Conservation (phyloP, 352 stramenopile genomes). For the Pythium plurisporium region DNA sequence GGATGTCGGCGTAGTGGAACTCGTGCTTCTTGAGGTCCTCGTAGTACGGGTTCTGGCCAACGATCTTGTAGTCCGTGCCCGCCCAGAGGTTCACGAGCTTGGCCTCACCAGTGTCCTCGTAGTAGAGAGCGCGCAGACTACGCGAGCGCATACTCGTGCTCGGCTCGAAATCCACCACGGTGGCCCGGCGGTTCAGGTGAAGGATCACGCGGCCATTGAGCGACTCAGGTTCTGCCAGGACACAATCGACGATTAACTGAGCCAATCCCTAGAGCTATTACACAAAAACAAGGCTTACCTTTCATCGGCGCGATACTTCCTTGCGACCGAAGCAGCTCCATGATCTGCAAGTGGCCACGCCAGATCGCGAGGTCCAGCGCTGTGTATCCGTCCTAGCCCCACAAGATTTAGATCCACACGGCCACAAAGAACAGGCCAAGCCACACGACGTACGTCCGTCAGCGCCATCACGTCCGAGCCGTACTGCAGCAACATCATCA, state of each 20-base stretch:
- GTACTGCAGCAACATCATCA: slow-evolving; percentile 86
- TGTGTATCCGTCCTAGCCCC: slow-evolving; percentile 66
- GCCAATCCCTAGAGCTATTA: too few species aligned
- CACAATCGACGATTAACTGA: neutral
- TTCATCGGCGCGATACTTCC: slow-evolving; percentile 81
- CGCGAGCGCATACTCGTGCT: slow-evolving; percentile 71
- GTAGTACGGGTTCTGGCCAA: slow-evolving; percentile 66
- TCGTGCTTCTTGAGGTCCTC: slow-evolving; percentile 67
- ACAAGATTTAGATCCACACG: neutral
- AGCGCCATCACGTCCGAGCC: slow-evolving; percentile 69
- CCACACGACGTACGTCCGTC: slow-evolving; percentile 45
- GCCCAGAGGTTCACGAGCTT: slow-evolving; percentile 82
- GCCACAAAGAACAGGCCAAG: neutral
- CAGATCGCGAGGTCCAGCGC: slow-evolving; percentile 79
- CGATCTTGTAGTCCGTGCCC: slow-evolving; percentile 79
- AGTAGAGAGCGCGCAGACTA: slow-evolving; percentile 73
- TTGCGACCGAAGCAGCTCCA: slow-evolving; percentile 75
- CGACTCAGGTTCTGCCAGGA: slow-evolving; percentile 56
- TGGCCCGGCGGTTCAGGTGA: slow-evolving; percentile 63
- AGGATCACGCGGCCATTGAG: slow-evolving; percentile 72
- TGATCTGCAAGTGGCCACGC: slow-evolving; percentile 78
- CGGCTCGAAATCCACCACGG: slow-evolving; percentile 78
- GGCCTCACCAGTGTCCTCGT: slow-evolving; percentile 67
- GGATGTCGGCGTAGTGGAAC: slow-evolving; percentile 70
- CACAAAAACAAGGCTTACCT: slow-evolving; percentile 24